Conservation (phyloP, 139 green algal genomes). For the Volvox reticuliferus region DNA sequence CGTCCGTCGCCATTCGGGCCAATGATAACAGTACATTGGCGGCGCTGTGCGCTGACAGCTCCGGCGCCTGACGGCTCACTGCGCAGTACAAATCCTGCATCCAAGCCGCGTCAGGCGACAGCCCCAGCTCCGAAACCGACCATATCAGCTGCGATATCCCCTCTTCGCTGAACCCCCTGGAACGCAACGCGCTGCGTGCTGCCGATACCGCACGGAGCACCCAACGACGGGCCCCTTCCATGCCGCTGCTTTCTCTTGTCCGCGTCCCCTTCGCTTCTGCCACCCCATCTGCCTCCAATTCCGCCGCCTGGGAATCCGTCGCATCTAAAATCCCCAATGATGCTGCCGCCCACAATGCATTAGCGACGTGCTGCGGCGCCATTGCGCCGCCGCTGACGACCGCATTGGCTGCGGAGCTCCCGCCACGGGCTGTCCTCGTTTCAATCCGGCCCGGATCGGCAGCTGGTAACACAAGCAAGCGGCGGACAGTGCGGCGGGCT, state of each 20-base stretch:
- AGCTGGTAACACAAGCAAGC: background rate
- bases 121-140: conserved; percentile 22
- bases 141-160: conserved; percentile 33
- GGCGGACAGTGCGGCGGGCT: background rate
- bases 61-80: background rate
- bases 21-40: conserved; percentile 26
- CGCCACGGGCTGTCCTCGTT: background rate
- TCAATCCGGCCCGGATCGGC: background rate
- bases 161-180: conserved; percentile 16
- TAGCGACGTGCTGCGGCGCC: conserved; percentile 20
- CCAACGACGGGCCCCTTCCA: background rate
- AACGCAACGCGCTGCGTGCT: background rate
- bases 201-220: conserved; percentile 5
- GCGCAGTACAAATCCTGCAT: background rate
- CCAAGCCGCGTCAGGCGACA: background rate
- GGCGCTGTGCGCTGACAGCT: conserved; percentile 7
- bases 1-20: background rate
- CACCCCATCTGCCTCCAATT: background rate
- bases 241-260: background rate
- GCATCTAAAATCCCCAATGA: background rate
- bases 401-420: no score
- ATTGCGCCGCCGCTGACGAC: background rate
- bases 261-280: background rate
- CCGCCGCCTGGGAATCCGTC: background rate
- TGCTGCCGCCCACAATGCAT: conserved; percentile 27